Evolutionary conservation across 1,284 basidiomycete species (phyloP).

Genomic region (Coriolopsis trogii): DNA sequence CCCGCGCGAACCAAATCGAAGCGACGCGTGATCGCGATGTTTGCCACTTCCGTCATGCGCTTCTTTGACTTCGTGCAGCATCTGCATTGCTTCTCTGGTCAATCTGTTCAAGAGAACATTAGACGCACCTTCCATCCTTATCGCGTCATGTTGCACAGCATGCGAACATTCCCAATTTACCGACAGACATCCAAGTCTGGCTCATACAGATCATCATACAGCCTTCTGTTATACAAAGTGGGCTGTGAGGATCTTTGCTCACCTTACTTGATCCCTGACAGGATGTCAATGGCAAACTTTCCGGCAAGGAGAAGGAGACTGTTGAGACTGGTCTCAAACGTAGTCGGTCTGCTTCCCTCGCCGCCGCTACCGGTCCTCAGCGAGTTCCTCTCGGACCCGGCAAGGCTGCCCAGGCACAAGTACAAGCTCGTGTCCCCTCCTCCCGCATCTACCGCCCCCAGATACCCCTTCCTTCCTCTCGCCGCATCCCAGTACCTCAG

Average conservation of each 20-base stretch:
- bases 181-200: neutral
- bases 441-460: conserved; percentile 29
- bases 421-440: conserved; percentile 42
- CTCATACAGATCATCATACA: no score
- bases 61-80: conserved; percentile 3
- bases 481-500: conserved; percentile 41
- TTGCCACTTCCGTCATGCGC: conserved; percentile 19
- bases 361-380: conserved; percentile 57
- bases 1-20: neutral
- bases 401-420: conserved; percentile 38
- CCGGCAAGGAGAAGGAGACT: conserved; percentile 51
- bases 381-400: conserved; percentile 68
- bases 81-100: conserved; percentile 1
- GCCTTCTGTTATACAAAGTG: no score
- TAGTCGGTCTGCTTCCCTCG: conserved; percentile 60
- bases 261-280: conserved; percentile 9
- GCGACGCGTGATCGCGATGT: conserved; percentile 23
- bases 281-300: conserved; percentile 38
- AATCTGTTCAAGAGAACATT: conserved; percentile 1
- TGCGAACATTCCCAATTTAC: neutral
- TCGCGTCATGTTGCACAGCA: no score
- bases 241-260: no score
- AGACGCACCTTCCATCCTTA: neutral
- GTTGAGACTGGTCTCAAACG: conserved; percentile 62
- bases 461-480: conserved; percentile 27